These are phyloP conservation scores for Daldinia concentrica DNA, from an alignment of 495 filamentous ascomycete genomes.

Conservation along the genomic window DNA sequence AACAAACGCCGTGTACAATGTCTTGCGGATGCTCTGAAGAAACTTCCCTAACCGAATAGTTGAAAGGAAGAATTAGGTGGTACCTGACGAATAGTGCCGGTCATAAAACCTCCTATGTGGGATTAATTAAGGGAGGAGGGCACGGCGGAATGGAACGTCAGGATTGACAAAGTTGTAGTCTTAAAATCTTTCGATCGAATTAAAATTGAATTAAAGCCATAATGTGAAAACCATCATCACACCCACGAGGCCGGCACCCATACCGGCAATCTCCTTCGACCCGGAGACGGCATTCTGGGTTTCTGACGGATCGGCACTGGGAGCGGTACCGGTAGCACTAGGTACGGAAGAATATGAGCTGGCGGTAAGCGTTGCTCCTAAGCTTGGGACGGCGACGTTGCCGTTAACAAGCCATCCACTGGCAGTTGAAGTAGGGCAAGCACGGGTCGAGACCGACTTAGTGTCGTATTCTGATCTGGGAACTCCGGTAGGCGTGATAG, in stretches of 20 bases:
- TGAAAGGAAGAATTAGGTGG: slow-evolving; percentile 22
- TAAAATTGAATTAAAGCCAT: slow-evolving; percentile 58
- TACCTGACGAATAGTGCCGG: slow-evolving; percentile 5
- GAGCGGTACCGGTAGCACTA: slow-evolving; percentile 38
- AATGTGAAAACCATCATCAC: slow-evolving; percentile 65
- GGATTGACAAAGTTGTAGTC: slow-evolving; percentile 14
- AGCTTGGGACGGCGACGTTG: slow-evolving; percentile 70
- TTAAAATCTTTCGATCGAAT: slow-evolving; percentile 7
- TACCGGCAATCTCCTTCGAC: slow-evolving; percentile 62
- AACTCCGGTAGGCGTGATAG: slow-evolving; percentile 72
- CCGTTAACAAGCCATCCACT: slow-evolving; percentile 78
- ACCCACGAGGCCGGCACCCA: slow-evolving; percentile 60
- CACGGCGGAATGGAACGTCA: neutral
- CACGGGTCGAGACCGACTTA: slow-evolving; percentile 63
- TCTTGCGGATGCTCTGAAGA: slow-evolving; percentile 21
- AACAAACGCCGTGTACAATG: slow-evolving; percentile 37
- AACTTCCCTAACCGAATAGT: slow-evolving; percentile 3
- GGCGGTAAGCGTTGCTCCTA: slow-evolving; percentile 64
- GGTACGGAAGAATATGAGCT: slow-evolving; percentile 43
- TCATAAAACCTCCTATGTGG: neutral
- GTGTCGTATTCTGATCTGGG: slow-evolving; percentile 70
- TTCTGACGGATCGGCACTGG: slow-evolving; percentile 34
- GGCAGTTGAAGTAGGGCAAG: slow-evolving; percentile 75
- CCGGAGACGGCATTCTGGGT: slow-evolving; percentile 52
- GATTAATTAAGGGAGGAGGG: slow-evolving; percentile 9